These are phyloP conservation scores for Paecilomyces sp. DNA, from an alignment of 2,329 filamentous ascomycete genomes.

Conservation along the genomic window DNA sequence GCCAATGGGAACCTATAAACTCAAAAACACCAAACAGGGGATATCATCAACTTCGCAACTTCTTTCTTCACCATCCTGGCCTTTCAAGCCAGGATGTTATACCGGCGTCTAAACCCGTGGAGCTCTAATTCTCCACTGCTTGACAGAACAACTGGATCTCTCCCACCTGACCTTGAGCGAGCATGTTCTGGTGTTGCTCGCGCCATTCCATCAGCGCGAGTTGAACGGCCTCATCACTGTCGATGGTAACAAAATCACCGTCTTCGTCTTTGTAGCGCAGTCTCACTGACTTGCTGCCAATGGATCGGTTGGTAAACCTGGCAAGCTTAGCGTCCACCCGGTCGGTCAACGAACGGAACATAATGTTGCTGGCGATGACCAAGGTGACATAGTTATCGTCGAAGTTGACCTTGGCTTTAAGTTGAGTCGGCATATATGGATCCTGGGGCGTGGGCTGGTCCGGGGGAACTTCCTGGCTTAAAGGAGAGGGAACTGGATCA, in stretches of 20 bases:
- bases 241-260: constrained; percentile 85
- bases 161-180: constrained; percentile 63
- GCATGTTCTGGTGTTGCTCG: constrained; percentile 59
- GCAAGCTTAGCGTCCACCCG: constrained; percentile 93
- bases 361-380: constrained; percentile 93
- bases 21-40: constrained; percentile 7
- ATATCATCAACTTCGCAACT: constrained; percentile 2
- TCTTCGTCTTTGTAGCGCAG: constrained; percentile 89
- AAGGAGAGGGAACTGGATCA: constrained; percentile 26
- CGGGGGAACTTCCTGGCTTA: constrained; percentile 18
- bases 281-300: constrained; percentile 74
- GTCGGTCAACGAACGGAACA: constrained; percentile 87
- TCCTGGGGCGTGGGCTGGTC: constrained; percentile 23
- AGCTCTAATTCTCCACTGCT: constrained; percentile 39
- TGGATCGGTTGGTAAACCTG: constrained; percentile 75
- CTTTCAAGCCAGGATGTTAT: background rate
- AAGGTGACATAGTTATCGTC: constrained; percentile 88
- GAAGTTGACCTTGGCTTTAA: constrained; percentile 94
- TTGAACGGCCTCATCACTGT: constrained; percentile 92
- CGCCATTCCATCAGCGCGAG: constrained; percentile 94
- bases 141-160: constrained; percentile 85
- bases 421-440: constrained; percentile 58
- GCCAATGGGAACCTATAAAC: constrained; percentile 10
- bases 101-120: background rate
- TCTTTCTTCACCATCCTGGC: background rate